Base-by-base conservation (phyloP, 768 basidiomycete genomes). In the Stropharia rugosoannulata region DNA sequence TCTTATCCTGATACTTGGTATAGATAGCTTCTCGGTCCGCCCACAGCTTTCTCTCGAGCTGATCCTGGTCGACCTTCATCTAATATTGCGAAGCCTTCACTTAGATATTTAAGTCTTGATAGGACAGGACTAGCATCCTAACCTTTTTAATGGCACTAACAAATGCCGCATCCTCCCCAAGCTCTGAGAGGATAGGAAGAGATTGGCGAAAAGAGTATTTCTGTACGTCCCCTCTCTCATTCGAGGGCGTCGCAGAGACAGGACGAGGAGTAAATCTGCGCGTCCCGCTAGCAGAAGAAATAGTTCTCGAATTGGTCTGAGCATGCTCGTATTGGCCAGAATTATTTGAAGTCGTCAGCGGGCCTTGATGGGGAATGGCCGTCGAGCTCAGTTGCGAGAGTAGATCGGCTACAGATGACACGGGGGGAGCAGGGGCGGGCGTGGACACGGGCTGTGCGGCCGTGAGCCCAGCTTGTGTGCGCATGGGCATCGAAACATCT, bases 1-100 rank as follows among this genome's bases (percentile, higher is more conserved):
- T 80, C 70, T 84, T 91, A 42, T 86, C 83, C 59, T 89, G 83
- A 57, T 90, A 86, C 62, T 83, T 85, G 57, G 70, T 73, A 51
- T 82, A 78, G 55, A 94, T 83, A 5, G 74, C 74, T 32, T 74
- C 72, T 51, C 92, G 78, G 60, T 89, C 89, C 55, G 82, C 76
- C 84, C 82, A 91, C 36, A 93, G 68, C 55, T 77, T 78, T 57
- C 73, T 78, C 68, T 94, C 92, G 35, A 93, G 73, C 19, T 76
- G 74, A 53, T 84, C 75, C 71, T 94, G 92, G 47, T 89, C 87
- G 51, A 80, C 69, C 68, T 83, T 88, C 63, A 94, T 73, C 63
- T 64, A 51, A 8, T 48, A 50, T 29, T 47, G 91, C 18, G 51
- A 27, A 40, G 40, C 12, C 15, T 41, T 15, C n/a, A 3, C 48